Conservation (phyloP, 768 basidiomycete genomes). For the Lactarius pseudohatsudake region DNA sequence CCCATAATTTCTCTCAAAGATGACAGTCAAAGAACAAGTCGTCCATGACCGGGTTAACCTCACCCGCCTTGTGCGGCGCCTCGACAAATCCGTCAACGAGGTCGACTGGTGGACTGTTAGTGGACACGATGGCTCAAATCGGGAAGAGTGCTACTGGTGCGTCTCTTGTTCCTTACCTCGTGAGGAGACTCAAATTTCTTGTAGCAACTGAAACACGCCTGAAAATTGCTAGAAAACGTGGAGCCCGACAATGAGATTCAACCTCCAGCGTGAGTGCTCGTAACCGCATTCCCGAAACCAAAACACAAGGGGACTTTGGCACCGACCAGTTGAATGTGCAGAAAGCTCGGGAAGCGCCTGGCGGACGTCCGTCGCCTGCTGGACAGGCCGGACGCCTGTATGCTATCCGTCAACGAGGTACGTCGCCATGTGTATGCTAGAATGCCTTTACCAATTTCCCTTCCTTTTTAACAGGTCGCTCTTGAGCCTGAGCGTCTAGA, state of each 20-base stretch:
- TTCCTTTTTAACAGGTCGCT: slow-evolving; percentile 40
- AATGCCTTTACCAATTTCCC: not conserved
- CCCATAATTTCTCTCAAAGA: no score
- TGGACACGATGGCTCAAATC: no score
- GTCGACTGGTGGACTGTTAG: no score
- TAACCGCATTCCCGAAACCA: not conserved
- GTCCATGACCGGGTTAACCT: no score
- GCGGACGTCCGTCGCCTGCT: slow-evolving; percentile 48
- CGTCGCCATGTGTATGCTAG: slow-evolving; percentile 13
- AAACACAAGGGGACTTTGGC: not conserved
- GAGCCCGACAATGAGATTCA: slow-evolving; percentile 14
- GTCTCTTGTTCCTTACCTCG: no score
- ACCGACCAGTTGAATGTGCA: not conserved
- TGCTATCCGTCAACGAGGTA: slow-evolving; percentile 58
- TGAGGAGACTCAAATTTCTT: no score
- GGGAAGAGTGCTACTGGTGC: no score
- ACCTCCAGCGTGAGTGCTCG: slow-evolving; percentile 30
- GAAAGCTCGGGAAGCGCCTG: no score
- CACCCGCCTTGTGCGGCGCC: no score
- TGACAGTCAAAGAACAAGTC: no score
- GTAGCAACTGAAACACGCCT: slow-evolving; percentile 25
- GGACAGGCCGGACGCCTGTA: slow-evolving; percentile 52
- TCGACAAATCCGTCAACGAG: no score
- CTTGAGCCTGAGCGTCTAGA: slow-evolving; percentile 32
- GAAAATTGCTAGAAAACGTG: slow-evolving; percentile 17